Evolutionary conservation across 805 yeast genomes (phyloP), one percentile per base, ranked within the genome.

Genomic region (Kazachstania kunashirensis): DNA sequence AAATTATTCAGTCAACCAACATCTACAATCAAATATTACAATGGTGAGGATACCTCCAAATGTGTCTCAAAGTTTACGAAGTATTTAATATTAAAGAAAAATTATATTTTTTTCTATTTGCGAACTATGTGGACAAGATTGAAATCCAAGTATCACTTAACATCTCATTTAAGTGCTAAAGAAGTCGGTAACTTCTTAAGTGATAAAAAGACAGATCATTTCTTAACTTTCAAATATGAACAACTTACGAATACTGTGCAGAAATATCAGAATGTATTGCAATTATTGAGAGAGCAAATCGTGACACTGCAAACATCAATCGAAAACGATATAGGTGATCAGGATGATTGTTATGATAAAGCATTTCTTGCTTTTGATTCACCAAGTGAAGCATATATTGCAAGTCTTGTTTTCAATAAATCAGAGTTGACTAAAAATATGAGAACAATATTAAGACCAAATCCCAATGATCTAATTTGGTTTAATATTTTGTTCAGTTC

Each of bases 391-490:
- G 79, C 88, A 0, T 75, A 76, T 41, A 64, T 79, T 21, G 77
- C 84, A 0, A 73, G 71, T 34, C 85, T 84, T 48, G 55, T 78
- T 3, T 52, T 76, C 9, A 49, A 76, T 18, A 29, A 16, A 29
- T 9, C n/a, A 7, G n/a, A 10, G 5, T 14, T 19, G 18, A 29
- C 17, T 46, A 54, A 11, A 65, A 68, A 38, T 70, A 70, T 3
- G 57, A 50, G 30, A 57, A 73, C 50, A 67, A 65, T 42, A 57
- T 59, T 29, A n/a, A 29, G 75, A 13, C 68, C 79, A 2, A 70
- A 79, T 47, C 81, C 88, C 2, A 55, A 66, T 7, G 94, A 83
- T 48, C 63, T 86, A 1, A 57, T 79, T 1, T 86, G 96, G 96
- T 48, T 59, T 0, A n/a, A n/a, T n/a, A n/a, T n/a, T n/a, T n/a